phyloP scores from a whole-genome alignment of 192 early-diverging fungal genomes.

The Backusella morwellensis region DNA sequence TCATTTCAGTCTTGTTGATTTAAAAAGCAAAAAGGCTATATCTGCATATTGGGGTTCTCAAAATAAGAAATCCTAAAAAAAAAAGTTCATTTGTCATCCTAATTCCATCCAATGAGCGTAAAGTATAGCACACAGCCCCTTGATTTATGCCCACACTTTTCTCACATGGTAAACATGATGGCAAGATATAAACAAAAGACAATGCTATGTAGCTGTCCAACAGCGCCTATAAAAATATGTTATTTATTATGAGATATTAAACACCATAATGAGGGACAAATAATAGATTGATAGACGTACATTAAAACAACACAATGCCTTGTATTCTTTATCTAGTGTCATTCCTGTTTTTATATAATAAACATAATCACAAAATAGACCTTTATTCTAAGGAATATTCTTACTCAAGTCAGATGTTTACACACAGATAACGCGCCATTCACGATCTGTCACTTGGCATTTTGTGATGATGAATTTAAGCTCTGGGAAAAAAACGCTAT shows the following conservation, averaged over 20 bases:
- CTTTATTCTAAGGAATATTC: background rate
- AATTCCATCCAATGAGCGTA: background rate
- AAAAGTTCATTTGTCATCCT: background rate
- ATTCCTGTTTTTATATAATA: too few species aligned
- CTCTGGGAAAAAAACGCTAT: background rate
- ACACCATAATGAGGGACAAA: too few species aligned
- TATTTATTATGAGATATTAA: too few species aligned
- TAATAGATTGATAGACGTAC: too few species aligned
- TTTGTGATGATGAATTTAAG: background rate
- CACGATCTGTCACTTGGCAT: background rate
- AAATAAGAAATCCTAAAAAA: background rate
- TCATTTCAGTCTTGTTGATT: background rate
- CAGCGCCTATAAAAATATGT: too few species aligned
- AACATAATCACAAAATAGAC: too few species aligned
- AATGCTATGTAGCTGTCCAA: background rate
- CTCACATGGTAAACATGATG: background rate
- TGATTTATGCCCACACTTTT: background rate
- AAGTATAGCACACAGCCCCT: background rate
- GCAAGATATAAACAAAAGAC: background rate
- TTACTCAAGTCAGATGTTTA: background rate
- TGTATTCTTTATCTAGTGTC: too few species aligned
- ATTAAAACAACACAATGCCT: too few species aligned
- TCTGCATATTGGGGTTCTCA: background rate
- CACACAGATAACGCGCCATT: background rate
- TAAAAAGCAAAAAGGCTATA: background rate